Evolutionary conservation across 2,329 filamentous ascomycete genomes (phyloP).

Genomic region (Xylaria sp.): DNA sequence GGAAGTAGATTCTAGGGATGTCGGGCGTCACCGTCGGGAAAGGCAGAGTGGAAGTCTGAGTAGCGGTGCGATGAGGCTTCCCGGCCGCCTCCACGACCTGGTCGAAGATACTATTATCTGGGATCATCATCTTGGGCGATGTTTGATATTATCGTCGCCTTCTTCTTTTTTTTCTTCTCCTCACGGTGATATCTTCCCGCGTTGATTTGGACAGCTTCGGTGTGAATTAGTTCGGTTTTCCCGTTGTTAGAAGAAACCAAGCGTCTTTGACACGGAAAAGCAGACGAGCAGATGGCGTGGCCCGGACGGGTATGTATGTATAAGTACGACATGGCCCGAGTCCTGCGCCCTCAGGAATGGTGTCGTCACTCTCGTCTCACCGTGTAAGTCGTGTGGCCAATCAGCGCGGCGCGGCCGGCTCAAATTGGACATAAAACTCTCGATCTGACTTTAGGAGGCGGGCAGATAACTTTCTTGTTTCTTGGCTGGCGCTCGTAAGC

Average conservation of each 20-base stretch:
- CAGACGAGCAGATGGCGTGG: neutral
- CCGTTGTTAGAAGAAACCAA: neutral
- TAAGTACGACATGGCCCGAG: constrained; percentile 12
- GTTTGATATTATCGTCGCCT: neutral
- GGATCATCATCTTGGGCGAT: constrained; percentile 45
- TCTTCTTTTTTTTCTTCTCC: neutral
- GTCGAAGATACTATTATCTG: constrained; percentile 41
- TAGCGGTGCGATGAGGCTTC: constrained; percentile 28
- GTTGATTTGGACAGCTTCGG: neutral
- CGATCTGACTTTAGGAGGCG: constrained; percentile 25
- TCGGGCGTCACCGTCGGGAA: constrained; percentile 47
- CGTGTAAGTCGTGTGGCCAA: constrained; percentile 38
- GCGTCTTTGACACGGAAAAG: neutral
- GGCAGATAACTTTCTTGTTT: constrained; percentile 18
- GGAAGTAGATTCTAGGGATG: constrained; percentile 43
- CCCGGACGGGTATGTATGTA: neutral
- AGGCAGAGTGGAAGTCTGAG: constrained; percentile 26
- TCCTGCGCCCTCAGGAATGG: constrained; percentile 36
- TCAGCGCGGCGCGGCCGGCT: constrained; percentile 21
- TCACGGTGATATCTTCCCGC: neutral
- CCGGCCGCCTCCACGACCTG: constrained; percentile 27
- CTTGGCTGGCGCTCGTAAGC: constrained; percentile 8
- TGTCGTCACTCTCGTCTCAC: constrained; percentile 46
- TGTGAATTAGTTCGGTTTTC: neutral
- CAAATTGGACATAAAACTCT: constrained; percentile 24